Base-by-base conservation (phyloP, 2,329 filamentous ascomycete genomes). In the Coniochaeta sp. region DNA sequence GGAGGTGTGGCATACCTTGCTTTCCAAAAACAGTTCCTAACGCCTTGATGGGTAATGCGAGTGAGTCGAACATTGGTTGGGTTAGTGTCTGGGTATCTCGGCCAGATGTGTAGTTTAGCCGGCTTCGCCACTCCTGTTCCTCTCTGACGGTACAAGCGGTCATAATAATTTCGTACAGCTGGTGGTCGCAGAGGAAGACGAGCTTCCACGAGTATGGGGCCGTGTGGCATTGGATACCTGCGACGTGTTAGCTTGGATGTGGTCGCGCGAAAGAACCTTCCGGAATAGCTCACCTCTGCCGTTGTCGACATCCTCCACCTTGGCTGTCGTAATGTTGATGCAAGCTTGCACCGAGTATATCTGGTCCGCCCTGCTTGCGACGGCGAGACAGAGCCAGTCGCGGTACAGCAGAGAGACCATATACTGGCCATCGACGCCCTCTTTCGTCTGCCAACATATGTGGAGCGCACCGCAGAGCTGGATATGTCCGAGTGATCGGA, bases 191-290 rank as follows among this genome's bases (percentile, higher is more conserved):
- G 64, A 94, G 85, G 61, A 97, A 96, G 3, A 89, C 77, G 10
- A 96, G 62, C 65, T 97, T 99, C 92, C 91, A 97, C 1, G 91
- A 94, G 65, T 89, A 89, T 0, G 88, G 84, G 1, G 89, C 88
- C 3, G 87, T 89, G 56, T 94, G 86, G 61, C 91, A 96, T 73
- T 92, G 90, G 7, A 97, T 66, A 0, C 90, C 91, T 95, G 55
- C 16, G 51, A 8, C 50, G n/a, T 13, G 47, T 65, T 35, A 65
- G 59, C 35, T 54, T 45, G 12, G 27, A 12, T 13, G 27, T 42
- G 20, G 12, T 3, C 35, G 12, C 2, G 4, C 18, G 4, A 20
- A 6, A 22, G 10, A 12, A 16, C 26, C 13, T 9, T 3, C 8
- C 38, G n/a, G n/a, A 55, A 42, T 32, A 12, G 24, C 20, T 31